Percentiles rank a stretch among this genome's conserved stretches.
These are phyloP conservation scores for Alternaria sp. DNA, from an alignment of 2,329 filamentous ascomycete species.

Conservation along the genomic window DNA sequence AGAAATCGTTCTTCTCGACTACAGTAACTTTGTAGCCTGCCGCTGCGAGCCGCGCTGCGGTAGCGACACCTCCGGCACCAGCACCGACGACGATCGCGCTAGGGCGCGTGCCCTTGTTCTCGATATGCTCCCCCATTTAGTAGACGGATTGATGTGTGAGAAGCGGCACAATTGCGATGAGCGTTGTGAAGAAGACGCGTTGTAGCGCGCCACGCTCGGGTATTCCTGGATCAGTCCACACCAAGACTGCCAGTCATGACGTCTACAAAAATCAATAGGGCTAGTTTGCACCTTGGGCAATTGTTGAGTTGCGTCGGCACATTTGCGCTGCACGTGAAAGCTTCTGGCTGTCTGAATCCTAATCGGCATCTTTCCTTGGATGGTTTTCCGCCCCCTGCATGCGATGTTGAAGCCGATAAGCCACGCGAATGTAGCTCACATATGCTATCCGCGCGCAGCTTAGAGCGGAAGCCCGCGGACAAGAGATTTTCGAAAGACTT, in stretches of 20 bases:
- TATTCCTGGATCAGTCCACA: slow-evolving; percentile 7
- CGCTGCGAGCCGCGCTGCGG: slow-evolving; percentile 73
- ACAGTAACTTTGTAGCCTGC: slow-evolving; percentile 75
- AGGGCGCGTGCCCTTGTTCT: slow-evolving; percentile 16
- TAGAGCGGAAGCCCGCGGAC: neutral
- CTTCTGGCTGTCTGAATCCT: neutral
- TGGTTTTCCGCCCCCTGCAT: neutral
- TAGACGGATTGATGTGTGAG: neutral
- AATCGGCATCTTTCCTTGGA: neutral
- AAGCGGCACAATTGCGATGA: neutral
- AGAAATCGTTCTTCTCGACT: slow-evolving; percentile 77
- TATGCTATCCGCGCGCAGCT: neutral
- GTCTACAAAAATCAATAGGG: slow-evolving; percentile 15
- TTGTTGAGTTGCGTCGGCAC: neutral
- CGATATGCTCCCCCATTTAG: slow-evolving; percentile 16
- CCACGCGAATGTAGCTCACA: neutral
- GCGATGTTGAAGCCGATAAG: neutral
- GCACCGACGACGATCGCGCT: slow-evolving; percentile 60
- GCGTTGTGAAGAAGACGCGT: slow-evolving; percentile 5
- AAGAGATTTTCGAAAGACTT: neutral
- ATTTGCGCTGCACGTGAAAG: neutral
- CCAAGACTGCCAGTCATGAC: slow-evolving; percentile 20
- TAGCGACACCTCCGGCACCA: slow-evolving; percentile 74
- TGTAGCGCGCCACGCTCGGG: slow-evolving; percentile 18
- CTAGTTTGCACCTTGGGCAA: slow-evolving; percentile 1